Evolutionary conservation across 768 basidiomycete genomes (phyloP), one percentile per base, ranked within the genome.

Genomic region (Boletellus sp.): DNA sequence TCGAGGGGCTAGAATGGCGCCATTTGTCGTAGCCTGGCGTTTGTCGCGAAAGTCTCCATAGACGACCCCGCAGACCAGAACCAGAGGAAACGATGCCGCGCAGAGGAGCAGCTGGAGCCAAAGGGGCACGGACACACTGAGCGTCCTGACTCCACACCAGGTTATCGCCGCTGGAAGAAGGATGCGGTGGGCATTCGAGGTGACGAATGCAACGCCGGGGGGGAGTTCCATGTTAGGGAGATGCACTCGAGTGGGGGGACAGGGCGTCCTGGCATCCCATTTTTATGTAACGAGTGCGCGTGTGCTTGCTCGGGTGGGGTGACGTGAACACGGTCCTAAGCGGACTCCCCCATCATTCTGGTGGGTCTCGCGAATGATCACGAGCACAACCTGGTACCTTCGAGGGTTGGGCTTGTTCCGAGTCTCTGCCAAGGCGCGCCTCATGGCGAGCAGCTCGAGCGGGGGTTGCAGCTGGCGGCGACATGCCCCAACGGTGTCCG

Each of bases 1-100:
- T 20, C 20, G 47, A 6, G 73, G 74, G 4, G 73, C 62, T 13
- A 69, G 42, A 16, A 65, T 50, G 6, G 72, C 72, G 7, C 70
- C 68, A 28, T 48, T 51, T 15, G 42, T 20, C 5, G 40, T 47
- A 36, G 60, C 60, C 16, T 52, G 51, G 2, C 48, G 58, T 22
- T 26, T 51, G 23, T 63, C 50, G 5, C 34, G 45, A 23, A 44
- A 20, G 16, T 63, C 53, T 33, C 52, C 38, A 38, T 54, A 56
- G 8, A 57, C 19, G 17, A 55, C 51, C 19, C 45, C 55, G 9
- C 47, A 50, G 2, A 57, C 35, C 3, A 70, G 36, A 22, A 51
- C 58, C 10, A 59, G 22, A 3, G 65, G 59, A 8, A 71, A 60
- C 3, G 69, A 65, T 3, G 55, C 35, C 13, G 65, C 15, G 20